A percentile compares a stretch with the other conserved stretches of the same genome.
Evolutionary conservation across 2,329 filamentous ascomycete genomes (phyloP).

Genomic region (Cladosporium sp.): DNA sequence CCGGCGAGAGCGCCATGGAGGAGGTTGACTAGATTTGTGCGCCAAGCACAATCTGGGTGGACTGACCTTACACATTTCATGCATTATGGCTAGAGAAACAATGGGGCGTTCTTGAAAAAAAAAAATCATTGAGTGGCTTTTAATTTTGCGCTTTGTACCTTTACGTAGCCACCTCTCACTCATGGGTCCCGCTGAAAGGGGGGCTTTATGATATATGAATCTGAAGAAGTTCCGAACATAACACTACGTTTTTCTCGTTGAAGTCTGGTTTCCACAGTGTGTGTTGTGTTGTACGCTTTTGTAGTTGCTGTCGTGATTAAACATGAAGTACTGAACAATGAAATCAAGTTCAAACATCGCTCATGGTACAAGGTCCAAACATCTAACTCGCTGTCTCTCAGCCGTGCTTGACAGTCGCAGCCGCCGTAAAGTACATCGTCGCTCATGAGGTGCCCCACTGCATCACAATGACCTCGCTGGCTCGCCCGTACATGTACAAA

Average conservation of each 20-base stretch:
- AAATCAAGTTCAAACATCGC: neutral
- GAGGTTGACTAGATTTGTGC: conserved; percentile 82
- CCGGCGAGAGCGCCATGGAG: conserved; percentile 96
- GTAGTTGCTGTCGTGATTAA: neutral
- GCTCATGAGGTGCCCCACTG: neutral
- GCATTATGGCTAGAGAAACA: conserved; percentile 21
- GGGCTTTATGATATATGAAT: conserved; percentile 9
- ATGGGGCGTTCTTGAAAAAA: conserved; percentile 15
- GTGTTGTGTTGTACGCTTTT: neutral
- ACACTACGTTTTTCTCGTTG: neutral
- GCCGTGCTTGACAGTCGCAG: neutral
- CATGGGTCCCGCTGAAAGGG: neutral
- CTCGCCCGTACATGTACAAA: neutral
- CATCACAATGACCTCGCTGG: neutral
- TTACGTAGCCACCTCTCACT: conserved; percentile 14
- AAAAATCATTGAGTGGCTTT: conserved; percentile 17
- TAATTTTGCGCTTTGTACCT: conserved; percentile 13
- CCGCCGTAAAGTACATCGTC: neutral
- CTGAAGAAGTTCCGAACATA: conserved; percentile 21
- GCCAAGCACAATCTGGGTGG: conserved; percentile 5
- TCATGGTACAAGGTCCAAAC: neutral
- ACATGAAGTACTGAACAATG: neutral
- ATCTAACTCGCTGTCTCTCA: neutral
- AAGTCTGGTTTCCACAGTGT: neutral
- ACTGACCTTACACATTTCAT: conserved; percentile 11